Evolutionary conservation across 805 yeast species (phyloP).

Genomic region (Schwanniomyces polymorphus): DNA sequence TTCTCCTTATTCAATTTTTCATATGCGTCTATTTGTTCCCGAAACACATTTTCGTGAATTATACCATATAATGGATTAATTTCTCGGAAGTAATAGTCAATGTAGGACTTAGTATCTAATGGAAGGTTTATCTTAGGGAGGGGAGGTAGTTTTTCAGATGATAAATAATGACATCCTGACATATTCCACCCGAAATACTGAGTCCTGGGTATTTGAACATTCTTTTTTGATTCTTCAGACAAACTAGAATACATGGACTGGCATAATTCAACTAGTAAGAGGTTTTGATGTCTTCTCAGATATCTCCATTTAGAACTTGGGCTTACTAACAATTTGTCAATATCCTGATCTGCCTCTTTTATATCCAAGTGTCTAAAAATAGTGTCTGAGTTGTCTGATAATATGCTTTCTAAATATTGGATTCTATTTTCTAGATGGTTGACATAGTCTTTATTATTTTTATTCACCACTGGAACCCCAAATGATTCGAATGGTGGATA

Average conservation of each 20-base stretch:
- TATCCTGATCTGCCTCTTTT: constrained; percentile 1
- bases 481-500: constrained; percentile 10
- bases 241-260: constrained; percentile 29
- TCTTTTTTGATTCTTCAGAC: constrained; percentile 27
- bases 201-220: constrained; percentile 50
- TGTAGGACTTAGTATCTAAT: constrained; percentile 13
- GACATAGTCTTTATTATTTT: constrained; percentile 20
- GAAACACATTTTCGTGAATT: constrained; percentile 53
- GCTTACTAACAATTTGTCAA: constrained; percentile 17
- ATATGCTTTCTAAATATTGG: constrained; percentile 35
- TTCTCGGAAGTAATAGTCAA: constrained; percentile 45
- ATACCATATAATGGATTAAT: constrained; percentile 56
- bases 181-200: constrained; percentile 68
- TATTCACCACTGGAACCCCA: constrained; percentile 19
- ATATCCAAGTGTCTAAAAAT: constrained; percentile 9
- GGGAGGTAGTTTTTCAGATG: constrained; percentile 31
- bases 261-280: constrained; percentile 42
- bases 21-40: constrained; percentile 45
- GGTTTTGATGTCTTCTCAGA: constrained; percentile 46
- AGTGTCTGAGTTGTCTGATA: constrained; percentile 14
- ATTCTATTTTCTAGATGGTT: constrained; percentile 40
- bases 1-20: constrained; percentile 17
- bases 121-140: constrained; percentile 22
- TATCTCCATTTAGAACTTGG: constrained; percentile 46
- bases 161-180: constrained; percentile 55